A percentile compares a stretch with the other conserved stretches of the same genome.
phyloP scores from a whole-genome alignment of 1,284 basidiomycete genomes.

The Ceratobasidium theobromae region DNA sequence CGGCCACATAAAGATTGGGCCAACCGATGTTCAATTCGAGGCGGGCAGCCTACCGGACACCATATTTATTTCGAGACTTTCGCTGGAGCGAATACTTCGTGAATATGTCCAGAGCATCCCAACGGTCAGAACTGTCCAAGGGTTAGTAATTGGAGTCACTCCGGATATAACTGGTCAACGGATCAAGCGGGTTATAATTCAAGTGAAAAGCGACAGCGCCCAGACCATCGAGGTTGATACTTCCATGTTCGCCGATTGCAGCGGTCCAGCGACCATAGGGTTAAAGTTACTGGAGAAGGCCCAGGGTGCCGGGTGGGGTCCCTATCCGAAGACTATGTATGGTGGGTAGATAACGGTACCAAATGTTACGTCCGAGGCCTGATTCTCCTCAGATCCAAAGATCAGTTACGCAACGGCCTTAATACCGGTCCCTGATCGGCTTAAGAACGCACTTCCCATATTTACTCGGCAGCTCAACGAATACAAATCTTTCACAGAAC shows the following conservation, averaged over 20 bases:
- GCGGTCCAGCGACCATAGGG: conserved; percentile 13
- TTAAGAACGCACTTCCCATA: conserved; percentile 5
- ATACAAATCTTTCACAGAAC: conserved; percentile 1
- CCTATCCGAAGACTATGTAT: conserved; percentile 18
- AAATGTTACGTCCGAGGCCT: not conserved
- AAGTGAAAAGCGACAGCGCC: not conserved
- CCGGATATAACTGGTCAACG: not conserved
- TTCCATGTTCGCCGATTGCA: conserved; percentile 24
- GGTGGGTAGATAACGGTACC: not conserved
- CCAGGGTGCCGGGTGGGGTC: conserved; percentile 16
- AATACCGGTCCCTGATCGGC: not conserved
- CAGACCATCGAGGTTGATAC: conserved; percentile 2
- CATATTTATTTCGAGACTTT: conserved; percentile 10
- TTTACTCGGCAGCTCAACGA: conserved; percentile 1
- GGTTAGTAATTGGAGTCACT: not conserved
- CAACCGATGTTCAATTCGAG: not conserved
- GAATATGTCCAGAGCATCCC: conserved; percentile 10
- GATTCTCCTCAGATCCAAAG: conserved; percentile 8
- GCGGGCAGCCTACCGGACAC: conserved; percentile 10
- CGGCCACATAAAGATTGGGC: conserved; percentile 2
- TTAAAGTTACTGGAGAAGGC: conserved; percentile 13
- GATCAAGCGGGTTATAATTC: conserved; percentile 3
- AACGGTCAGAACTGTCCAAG: not conserved
- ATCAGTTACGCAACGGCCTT: conserved; percentile 18
- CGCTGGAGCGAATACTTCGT: conserved; percentile 15